A percentile compares a stretch with the other conserved stretches of the same genome.
Evolutionary conservation across 352 stramenopile genomes (phyloP).

Genomic region (Phytophthora pinifolia): DNA sequence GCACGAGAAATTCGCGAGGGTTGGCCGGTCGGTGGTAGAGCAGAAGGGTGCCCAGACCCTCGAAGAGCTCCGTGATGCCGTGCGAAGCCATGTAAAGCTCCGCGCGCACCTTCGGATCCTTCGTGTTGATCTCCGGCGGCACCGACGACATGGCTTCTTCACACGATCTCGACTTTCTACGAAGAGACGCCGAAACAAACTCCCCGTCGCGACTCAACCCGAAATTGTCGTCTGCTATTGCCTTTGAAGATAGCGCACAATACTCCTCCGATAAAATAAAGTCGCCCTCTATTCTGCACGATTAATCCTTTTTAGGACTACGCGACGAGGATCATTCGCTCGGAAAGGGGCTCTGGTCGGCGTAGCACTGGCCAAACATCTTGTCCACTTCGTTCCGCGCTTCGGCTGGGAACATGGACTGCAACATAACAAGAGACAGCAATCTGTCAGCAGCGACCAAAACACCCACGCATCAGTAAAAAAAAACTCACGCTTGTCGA

Average conservation of each 20-base stretch:
- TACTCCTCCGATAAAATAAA: slow-evolving; percentile 6
- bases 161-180: background rate
- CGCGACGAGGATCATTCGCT: slow-evolving; percentile 17
- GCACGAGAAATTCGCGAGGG: slow-evolving; percentile 58
- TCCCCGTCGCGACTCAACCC: background rate
- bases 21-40: slow-evolving; percentile 66
- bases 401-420: slow-evolving; percentile 82
- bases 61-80: slow-evolving; percentile 69
- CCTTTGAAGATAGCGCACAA: background rate
- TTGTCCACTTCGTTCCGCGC: slow-evolving; percentile 66
- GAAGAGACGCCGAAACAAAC: slow-evolving; percentile 22
- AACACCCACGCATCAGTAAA: background rate
- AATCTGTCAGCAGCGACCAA: slow-evolving; percentile 1
- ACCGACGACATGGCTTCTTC: background rate
- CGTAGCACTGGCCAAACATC: slow-evolving; percentile 80
- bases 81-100: slow-evolving; percentile 67
- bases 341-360: slow-evolving; percentile 65
- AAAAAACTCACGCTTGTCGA: slow-evolving; percentile 55
- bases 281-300: slow-evolving; percentile 26
- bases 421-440: slow-evolving; percentile 3
- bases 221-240: too few species aligned
- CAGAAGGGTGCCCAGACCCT: slow-evolving; percentile 58
- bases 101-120: slow-evolving; percentile 64
- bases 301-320: slow-evolving; percentile 17
- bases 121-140: slow-evolving; percentile 42